Conservation (phyloP, 176 grass and related monocot species). For the Microstegium vimineum region DNA sequence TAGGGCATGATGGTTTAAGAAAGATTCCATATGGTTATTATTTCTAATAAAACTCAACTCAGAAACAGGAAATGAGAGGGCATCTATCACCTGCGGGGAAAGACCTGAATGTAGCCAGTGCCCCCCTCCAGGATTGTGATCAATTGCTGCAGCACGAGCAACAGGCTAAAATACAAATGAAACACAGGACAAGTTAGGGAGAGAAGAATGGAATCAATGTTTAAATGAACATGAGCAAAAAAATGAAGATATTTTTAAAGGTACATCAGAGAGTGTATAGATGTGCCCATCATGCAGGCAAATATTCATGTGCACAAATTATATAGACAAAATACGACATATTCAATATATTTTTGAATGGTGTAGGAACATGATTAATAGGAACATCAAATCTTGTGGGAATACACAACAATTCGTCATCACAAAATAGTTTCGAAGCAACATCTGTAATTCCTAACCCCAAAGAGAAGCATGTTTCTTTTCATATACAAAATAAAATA, state of each 20-base stretch:
- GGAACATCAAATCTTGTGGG: neutral
- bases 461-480: neutral
- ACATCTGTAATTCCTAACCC: neutral
- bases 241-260: neutral
- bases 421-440: conserved; percentile 1
- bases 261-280: neutral
- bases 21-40: conserved; percentile 6
- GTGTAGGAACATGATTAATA: too few relatives aligned
- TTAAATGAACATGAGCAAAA: neutral
- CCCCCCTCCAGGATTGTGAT: conserved; percentile 91
- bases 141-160: conserved; percentile 65
- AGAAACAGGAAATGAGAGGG: neutral
- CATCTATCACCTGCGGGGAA: conserved; percentile 76
- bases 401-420: neutral
- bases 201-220: neutral
- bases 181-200: conserved; percentile 3
- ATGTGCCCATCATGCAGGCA: neutral
- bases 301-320: neutral
- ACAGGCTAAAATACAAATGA: conserved; percentile 72
- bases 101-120: conserved; percentile 93
- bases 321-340: neutral
- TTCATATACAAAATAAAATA: neutral
- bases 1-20: neutral
- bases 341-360: conserved; percentile 2
- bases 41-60: conserved; percentile 31